Conservation (phyloP, 208 protist genomes). For the Crithidia bombi region DNA sequence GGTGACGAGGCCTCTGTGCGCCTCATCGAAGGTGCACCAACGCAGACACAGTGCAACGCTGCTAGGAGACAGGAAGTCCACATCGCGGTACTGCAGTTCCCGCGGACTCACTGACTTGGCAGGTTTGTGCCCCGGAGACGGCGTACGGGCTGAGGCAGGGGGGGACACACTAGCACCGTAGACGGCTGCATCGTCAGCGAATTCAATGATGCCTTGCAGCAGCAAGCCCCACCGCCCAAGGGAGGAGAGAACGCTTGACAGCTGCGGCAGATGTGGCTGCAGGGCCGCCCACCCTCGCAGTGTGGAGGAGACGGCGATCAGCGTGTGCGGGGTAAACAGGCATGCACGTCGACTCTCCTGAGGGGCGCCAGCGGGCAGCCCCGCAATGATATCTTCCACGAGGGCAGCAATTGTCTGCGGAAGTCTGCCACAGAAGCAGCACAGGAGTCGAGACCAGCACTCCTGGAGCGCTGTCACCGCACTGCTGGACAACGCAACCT, state of each 20-base stretch:
- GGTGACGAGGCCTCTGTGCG: constrained; percentile 35
- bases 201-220: constrained; percentile 16
- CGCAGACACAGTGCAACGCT: constrained; percentile 42
- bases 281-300: constrained; percentile 23
- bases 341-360: not conserved
- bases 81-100: not conserved
- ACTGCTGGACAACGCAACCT: not conserved
- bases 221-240: constrained; percentile 6
- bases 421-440: not conserved
- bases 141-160: not conserved
- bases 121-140: not conserved
- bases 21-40: constrained; percentile 44
- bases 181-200: not conserved
- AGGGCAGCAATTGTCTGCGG: constrained; percentile 4
- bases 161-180: not conserved
- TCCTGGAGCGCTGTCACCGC: not conserved
- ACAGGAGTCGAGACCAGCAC: constrained; percentile 14
- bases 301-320: constrained; percentile 21
- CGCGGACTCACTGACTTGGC: not conserved
- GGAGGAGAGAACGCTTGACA: not conserved
- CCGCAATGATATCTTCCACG: constrained; percentile 6
- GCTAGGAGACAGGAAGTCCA: constrained; percentile 8
- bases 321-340: constrained; percentile 5
- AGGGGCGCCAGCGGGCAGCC: not conserved
- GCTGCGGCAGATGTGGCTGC: constrained; percentile 13